Evolutionary conservation across 352 stramenopile species (phyloP), one percentile per base, ranked within the genome.

Genomic region (Hyaloperonospora brassicae): DNA sequence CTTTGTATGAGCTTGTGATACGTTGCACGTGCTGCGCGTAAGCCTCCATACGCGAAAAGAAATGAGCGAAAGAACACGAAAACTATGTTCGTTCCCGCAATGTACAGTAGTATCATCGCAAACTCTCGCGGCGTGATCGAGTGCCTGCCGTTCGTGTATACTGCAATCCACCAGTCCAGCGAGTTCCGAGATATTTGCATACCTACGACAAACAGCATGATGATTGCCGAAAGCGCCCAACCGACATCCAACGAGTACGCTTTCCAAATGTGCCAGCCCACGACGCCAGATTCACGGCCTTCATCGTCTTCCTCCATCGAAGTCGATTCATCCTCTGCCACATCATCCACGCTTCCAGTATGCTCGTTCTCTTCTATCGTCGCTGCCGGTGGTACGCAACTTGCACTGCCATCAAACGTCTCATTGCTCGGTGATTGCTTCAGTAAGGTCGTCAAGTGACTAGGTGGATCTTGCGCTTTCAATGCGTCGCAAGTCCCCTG

Each of bases 171-270:
- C 70, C 72, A 91, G 60, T 89, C 81, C 1, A 95, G 62, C 0
- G 70, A 78, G 25, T 92, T 94, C 1, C 77, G 75, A 0, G 79
- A 87, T 5, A 76, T 45, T 57, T 96, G 86, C 84, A 96, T 95
- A 17, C 74, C 47, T 12, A 63, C 55, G 1, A 91, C 54, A 2
- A 73, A 50, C 9, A 87, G 5, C 3, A 87, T n/a, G 24, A 90
- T 80, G 8, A 63, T 41, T 22, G 73, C 35, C 8, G 80, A 63
- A 10, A 90, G 52, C 0, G 47, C 38, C 61, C 60, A 76, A 2
- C 82, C 80, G 22, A 95, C 70, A 11, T 72, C 59, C 4, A 53
- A 17, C 0, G 68, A 71, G 36, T 95, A 95, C 1, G 58, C 59
- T 47, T 61, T 72, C 80, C 83, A 93, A 27, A 91, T 73, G 22